These are phyloP conservation scores for Cyclotella sp. DNA, from an alignment of 108 stramenopile species.

Conservation along the genomic window DNA sequence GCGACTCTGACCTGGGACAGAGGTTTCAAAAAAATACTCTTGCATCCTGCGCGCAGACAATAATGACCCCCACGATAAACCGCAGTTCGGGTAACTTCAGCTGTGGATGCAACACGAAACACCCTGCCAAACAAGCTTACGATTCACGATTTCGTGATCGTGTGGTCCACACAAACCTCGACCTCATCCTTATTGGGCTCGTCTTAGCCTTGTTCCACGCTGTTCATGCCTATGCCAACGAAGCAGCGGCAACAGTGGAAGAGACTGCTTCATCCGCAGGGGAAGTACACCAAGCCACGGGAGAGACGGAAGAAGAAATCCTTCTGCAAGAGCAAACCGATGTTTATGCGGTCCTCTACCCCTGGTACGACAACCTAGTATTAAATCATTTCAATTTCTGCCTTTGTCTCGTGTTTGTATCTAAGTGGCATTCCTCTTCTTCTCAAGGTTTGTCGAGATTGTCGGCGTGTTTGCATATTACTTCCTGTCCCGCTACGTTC, in stretches of 20 bases:
- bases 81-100: neutral
- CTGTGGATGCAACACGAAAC: neutral
- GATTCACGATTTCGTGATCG: neutral
- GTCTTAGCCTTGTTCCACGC: neutral
- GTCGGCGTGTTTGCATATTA: slow-evolving; percentile 34
- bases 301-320: slow-evolving; percentile 4
- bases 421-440: neutral
- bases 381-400: neutral
- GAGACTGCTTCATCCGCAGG: too few species aligned
- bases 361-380: slow-evolving; percentile 1
- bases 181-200: neutral
- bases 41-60: neutral
- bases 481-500: slow-evolving; percentile 20
- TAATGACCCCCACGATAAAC: neutral
- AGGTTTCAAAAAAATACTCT: too few species aligned
- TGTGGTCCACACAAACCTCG: neutral
- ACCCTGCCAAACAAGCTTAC: neutral
- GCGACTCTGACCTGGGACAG: too few species aligned
- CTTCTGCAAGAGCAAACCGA: neutral
- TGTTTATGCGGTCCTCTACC: slow-evolving; percentile 13
- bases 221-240: neutral
- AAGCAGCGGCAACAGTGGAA: neutral
- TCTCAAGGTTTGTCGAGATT: slow-evolving; percentile 30
- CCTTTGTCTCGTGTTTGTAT: neutral
- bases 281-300: neutral